Evolutionary conservation across 805 yeast genomes (phyloP).

Genomic region (Yamadazyma laniorum): DNA sequence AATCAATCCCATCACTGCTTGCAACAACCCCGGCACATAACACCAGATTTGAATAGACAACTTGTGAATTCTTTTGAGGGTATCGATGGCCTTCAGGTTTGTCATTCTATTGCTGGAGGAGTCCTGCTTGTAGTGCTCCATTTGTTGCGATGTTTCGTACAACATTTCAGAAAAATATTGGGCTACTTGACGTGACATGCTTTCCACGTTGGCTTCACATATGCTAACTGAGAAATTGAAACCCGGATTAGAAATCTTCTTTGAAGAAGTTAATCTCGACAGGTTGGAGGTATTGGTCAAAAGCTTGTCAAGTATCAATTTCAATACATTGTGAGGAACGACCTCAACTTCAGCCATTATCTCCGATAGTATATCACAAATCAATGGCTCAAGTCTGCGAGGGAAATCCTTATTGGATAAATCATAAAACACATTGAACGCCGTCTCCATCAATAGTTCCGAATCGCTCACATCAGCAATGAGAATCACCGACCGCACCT

Average conservation of each 20-base stretch:
- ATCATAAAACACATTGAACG: conserved; percentile 65
- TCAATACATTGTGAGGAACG: conserved; percentile 59
- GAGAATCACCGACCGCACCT: conserved; percentile 70
- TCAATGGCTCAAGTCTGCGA: conserved; percentile 54
- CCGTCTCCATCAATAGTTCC: conserved; percentile 47
- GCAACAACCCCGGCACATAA: conserved; percentile 68
- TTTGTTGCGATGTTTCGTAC: conserved; percentile 44
- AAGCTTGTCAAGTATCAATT: conserved; percentile 65
- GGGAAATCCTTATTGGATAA: conserved; percentile 46
- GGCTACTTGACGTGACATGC: conserved; percentile 72
- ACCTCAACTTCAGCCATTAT: conserved; percentile 67
- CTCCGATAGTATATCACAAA: conserved; percentile 72
- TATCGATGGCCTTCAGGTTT: conserved; percentile 27
- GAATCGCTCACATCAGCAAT: conserved; percentile 72
- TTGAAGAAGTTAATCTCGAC: conserved; percentile 10
- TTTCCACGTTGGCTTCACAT: conserved; percentile 67
- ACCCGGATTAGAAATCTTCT: conserved; percentile 49
- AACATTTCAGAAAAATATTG: conserved; percentile 77
- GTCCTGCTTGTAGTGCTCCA: conserved; percentile 21
- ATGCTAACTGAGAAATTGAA: conserved; percentile 63
- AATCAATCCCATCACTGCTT: conserved; percentile 72
- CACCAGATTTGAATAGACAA: conserved; percentile 71
- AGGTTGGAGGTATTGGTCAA: conserved; percentile 21
- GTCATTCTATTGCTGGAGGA: conserved; percentile 12
- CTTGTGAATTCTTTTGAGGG: conserved; percentile 59